phyloP scores from a whole-genome alignment of 2,329 filamentous ascomycete species.

The Madurella fahalii region DNA sequence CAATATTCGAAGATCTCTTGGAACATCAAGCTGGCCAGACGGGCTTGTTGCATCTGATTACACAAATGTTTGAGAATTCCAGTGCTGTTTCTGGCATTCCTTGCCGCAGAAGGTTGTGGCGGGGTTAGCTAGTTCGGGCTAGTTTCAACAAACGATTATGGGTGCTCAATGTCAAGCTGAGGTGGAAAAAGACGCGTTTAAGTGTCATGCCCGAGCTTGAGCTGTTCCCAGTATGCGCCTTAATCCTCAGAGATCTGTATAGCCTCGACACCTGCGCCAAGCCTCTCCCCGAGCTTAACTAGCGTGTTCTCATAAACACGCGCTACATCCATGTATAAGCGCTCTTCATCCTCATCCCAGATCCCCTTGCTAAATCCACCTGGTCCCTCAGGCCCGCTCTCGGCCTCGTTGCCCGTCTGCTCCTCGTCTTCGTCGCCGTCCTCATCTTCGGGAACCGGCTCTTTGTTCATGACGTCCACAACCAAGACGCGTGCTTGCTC shows the following conservation, averaged over 20 bases:
- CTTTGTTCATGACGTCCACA: conserved; percentile 61
- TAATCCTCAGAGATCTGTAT: conserved; percentile 9
- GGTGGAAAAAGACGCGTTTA: no score
- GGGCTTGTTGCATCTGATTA: not conserved
- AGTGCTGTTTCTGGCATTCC: not conserved
- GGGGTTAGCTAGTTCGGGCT: not conserved
- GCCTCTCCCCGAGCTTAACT: conserved; percentile 64
- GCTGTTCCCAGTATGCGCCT: not conserved
- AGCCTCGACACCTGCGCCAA: conserved; percentile 43
- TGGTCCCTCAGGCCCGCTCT: conserved; percentile 32
- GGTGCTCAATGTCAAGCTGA: no score
- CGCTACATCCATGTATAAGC: conserved; percentile 64
- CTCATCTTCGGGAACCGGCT: conserved; percentile 42
- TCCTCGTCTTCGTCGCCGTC: conserved; percentile 40
- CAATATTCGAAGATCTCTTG: not conserved
- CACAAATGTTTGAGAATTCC: not conserved
- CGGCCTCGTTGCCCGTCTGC: conserved; percentile 30
- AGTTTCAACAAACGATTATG: no score
- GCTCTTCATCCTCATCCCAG: conserved; percentile 36
- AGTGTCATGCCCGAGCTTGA: no score
- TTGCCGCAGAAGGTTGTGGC: not conserved
- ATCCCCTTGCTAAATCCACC: conserved; percentile 2
- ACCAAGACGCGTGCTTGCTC: conserved; percentile 70
- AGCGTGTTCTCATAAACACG: conserved; percentile 78
- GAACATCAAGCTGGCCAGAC: not conserved